These are phyloP conservation scores for Bassia scoparia DNA, from an alignment of 148 eudicot species.

Conservation along the genomic window DNA sequence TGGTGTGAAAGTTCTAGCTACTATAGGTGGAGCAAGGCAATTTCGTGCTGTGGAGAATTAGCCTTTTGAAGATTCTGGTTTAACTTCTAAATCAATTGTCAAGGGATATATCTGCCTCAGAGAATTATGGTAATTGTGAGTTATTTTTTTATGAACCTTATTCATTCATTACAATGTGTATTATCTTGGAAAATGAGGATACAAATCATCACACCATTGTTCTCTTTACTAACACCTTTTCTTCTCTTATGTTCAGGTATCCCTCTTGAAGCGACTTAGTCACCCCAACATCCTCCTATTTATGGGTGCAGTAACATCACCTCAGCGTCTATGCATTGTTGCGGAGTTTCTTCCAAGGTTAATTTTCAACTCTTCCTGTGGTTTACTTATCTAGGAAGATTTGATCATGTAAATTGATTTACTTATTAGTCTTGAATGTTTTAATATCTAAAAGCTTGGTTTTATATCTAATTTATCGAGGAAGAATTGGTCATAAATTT, in stretches of 20 bases:
- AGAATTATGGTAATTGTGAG: no score
- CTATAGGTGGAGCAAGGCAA: conserved; percentile 58
- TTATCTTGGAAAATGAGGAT: neutral
- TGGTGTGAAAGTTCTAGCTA: conserved; percentile 83
- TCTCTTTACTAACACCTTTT: neutral
- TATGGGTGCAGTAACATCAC: conserved; percentile 98
- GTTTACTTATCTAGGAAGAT: no score
- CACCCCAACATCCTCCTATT: conserved; percentile 95
- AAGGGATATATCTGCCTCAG: conserved; percentile 51
- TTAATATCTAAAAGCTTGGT: no score
- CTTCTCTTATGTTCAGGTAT: conserved; percentile 54
- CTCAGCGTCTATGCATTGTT: conserved; percentile 88
- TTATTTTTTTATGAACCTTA: no score
- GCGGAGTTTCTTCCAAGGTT: conserved; percentile 98
- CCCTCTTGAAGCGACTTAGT: conserved; percentile 96
- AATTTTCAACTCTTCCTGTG: conserved; percentile 32
- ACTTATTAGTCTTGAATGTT: no score
- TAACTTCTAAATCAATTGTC: conserved; percentile 43
- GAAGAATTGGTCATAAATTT: no score
- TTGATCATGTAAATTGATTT: no score
- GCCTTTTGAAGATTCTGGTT: conserved; percentile 64
- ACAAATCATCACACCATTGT: no score
- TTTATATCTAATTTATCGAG: no score
- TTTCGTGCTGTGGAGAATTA: conserved; percentile 54
- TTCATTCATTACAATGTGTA: no score